phyloP scores from a whole-genome alignment of 2,329 filamentous ascomycete genomes.

The Scedosporium minutisporum region DNA sequence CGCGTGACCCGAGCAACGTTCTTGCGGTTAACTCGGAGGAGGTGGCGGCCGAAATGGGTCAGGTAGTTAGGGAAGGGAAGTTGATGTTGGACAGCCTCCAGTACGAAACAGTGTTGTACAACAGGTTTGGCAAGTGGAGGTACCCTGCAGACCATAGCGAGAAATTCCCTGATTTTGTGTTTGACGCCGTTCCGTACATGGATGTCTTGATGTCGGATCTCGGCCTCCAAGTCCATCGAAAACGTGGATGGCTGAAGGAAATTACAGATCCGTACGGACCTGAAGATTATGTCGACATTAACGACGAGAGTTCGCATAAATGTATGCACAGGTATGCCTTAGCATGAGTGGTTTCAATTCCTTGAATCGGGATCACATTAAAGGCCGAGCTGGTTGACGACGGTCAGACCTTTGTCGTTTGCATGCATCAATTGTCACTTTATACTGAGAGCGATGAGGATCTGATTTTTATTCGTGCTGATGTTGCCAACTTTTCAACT shows the following conservation, averaged over 20 bases:
- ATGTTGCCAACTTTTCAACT: too few species aligned
- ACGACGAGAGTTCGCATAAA: conserved; percentile 29
- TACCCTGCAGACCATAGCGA: conserved; percentile 57
- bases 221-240: conserved; percentile 46
- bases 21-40: conserved; percentile 8
- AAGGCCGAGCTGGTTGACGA: too few species aligned
- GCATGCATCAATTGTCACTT: too few species aligned
- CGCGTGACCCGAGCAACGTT: conserved; percentile 13
- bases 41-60: neutral
- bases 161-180: conserved; percentile 59
- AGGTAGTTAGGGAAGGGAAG: neutral
- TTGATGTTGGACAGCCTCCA: conserved; percentile 30
- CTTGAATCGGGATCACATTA: neutral
- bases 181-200: conserved; percentile 65
- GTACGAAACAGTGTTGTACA: conserved; percentile 52
- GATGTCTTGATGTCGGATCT: conserved; percentile 60
- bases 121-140: conserved; percentile 60
- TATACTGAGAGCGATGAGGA: too few species aligned
- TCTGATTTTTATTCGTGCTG: too few species aligned
- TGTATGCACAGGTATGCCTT: neutral
- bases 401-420: too few species aligned
- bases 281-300: conserved; percentile 44
- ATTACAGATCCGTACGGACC: conserved; percentile 47
- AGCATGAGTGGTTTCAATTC: neutral
- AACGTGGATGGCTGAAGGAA: conserved; percentile 42